A percentile compares a stretch with the other conserved stretches of the same genome.
phyloP scores from a whole-genome alignment of 371 early-diverging fungal species.

The Syncephalastrum contaminatum region DNA sequence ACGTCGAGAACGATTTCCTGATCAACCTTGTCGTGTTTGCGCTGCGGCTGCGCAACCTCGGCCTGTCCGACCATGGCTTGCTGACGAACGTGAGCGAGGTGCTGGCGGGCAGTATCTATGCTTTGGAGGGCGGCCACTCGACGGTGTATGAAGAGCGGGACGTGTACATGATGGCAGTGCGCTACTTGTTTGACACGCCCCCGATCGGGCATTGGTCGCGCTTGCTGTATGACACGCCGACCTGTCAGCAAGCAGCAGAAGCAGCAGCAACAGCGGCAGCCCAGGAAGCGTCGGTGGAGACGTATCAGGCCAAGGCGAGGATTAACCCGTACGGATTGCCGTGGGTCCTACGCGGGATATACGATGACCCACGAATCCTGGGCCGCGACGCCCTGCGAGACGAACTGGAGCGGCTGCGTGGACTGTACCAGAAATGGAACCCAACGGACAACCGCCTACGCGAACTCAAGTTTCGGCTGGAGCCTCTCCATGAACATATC shows the following conservation, averaged over 20 bases:
- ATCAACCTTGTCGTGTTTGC: constrained; percentile 82
- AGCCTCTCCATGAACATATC: constrained; percentile 56
- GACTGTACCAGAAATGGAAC: constrained; percentile 74
- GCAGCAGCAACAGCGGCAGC: neutral
- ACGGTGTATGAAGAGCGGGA: constrained; percentile 87
- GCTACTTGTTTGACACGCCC: constrained; percentile 35
- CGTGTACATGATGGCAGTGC: constrained; percentile 68
- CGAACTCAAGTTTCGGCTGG: constrained; percentile 84
- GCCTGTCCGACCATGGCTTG: constrained; percentile 82
- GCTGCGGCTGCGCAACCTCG: constrained; percentile 79
- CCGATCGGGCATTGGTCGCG: constrained; percentile 16
- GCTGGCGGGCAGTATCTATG: constrained; percentile 82
- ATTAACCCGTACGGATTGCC: constrained; percentile 87
- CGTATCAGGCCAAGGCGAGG: constrained; percentile 48
- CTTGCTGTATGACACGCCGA: neutral
- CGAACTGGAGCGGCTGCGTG: constrained; percentile 62
- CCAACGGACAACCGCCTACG: constrained; percentile 67
- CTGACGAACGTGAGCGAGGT: constrained; percentile 81
- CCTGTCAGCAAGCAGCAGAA: neutral
- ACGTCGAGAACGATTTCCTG: constrained; percentile 77
- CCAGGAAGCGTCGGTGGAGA: constrained; percentile 26
- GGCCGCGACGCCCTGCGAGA: constrained; percentile 41
- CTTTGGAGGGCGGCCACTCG: constrained; percentile 86
- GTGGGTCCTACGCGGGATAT: constrained; percentile 85
- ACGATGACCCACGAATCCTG: constrained; percentile 63